A percentile compares a stretch with the other conserved stretches of the same genome.
phyloP scores from a whole-genome alignment of 306 rosid genomes.

The Fagus crenata region DNA sequence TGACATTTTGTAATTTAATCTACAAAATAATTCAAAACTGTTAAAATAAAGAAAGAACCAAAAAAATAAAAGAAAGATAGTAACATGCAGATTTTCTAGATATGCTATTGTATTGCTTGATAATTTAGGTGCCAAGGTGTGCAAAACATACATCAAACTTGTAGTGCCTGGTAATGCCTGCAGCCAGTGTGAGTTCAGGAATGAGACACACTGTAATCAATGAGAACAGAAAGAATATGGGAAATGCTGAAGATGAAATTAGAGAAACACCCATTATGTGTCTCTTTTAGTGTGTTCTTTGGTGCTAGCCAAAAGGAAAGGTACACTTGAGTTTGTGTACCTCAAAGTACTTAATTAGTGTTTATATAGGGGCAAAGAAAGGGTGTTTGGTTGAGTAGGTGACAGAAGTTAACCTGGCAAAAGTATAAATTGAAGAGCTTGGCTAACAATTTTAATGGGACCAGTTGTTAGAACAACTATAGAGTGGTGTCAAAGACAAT shows the following conservation, averaged over 20 bases:
- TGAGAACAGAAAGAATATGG: conserved; percentile 29
- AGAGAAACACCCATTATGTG: conserved; percentile 35
- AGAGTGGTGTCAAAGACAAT: conserved; percentile 69
- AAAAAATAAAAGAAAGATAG: neutral
- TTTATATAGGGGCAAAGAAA: conserved; percentile 30
- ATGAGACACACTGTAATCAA: conserved; percentile 22
- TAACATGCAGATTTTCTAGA: neutral
- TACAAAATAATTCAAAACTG: conserved; percentile 13
- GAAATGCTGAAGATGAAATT: conserved; percentile 19
- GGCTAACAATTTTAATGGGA: neutral
- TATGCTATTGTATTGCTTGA: neutral
- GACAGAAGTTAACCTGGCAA: conserved; percentile 17
- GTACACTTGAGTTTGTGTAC: conserved; percentile 10
- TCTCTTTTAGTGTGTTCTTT: conserved; percentile 3
- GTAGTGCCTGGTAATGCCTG: conserved; percentile 59
- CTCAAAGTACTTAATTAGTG: conserved; percentile 5
- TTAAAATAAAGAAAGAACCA: neutral
- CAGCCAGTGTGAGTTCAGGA: conserved; percentile 39
- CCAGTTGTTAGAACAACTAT: conserved; percentile 57
- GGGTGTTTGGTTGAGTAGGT: conserved; percentile 33
- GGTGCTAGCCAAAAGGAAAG: neutral
- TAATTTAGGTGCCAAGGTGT: neutral
- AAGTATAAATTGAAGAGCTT: conserved; percentile 24
- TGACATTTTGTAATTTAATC: conserved; percentile 55
- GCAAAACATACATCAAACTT: conserved; percentile 45